Evolutionary conservation across 164 flowering plant genomes (phyloP), one percentile per base, ranked within the genome.

Genomic region (Stephania japonica): DNA sequence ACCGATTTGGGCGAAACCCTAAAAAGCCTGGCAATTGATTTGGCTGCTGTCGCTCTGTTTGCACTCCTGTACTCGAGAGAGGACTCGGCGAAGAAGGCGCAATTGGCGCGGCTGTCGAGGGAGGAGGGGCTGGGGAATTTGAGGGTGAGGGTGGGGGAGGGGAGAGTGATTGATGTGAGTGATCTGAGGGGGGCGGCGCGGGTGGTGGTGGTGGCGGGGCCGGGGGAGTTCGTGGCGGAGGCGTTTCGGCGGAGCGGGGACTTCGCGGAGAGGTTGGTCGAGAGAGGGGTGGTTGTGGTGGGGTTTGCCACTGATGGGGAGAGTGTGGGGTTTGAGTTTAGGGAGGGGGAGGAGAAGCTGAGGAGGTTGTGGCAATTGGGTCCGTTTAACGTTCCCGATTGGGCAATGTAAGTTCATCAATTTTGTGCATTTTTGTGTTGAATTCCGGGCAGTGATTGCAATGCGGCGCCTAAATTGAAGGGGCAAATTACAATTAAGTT

Each of bases 51-150:
- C 11, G 73, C 87, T 23, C 19, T 90, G 8, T 95, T 93, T 79
- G 93, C 89, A 44, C 87, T 88, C 77, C 84, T 95, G 14, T 95
- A 91, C 80, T 85, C 53, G 12, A 79, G 86, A 43, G 99, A 95
- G 68, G 86, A 87, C 67, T 87, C 77, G 5, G 88, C 95, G 21
- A 87, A 90, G 74, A 89, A 87, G 78, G 89, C 87, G 23, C 98
- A 95, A 73, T 9, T 93, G 53, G 98, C 92, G 41, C 90, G 85
- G 72, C 93, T 95, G 23, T 78, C 97, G 19, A 85, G 99, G 73
- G 99, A 95, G 80, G 99, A 95, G 79, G 86, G 59, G 75, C 88
- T 95, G 42, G 87, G 97, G n/a, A 89, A 87, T 74, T 90, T 95
- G 12, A 93, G 85, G 83, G 87, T 95, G n/a, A 87, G 97, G 26